Base-by-base conservation (phyloP, 2,329 filamentous ascomycete species). In the Pseudogymnoascus sp. region DNA sequence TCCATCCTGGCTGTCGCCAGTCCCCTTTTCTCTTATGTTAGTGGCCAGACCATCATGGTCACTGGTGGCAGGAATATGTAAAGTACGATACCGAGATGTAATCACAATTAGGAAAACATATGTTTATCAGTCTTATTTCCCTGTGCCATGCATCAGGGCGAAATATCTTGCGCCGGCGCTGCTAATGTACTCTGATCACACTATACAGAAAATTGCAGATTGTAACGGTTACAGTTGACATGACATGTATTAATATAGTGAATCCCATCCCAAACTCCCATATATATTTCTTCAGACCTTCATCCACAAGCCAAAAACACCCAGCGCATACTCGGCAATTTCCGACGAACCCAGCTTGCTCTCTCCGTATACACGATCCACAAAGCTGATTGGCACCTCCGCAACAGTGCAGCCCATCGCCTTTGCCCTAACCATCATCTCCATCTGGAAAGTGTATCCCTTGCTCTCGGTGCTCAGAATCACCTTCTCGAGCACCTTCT, bases 391-490 rank as follows among this genome's bases (percentile, higher is more conserved):
- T 11, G 94, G 94, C 64, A 96, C 93, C 80, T 99, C 94, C 14
- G 90, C 90, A 33, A 99, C 93, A 37, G 87, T 89, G 78, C 85
- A 96, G 1, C 94, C 93, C 90, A 97, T 92, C 14, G 89, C 90
- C 84, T 97, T 97, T 35, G 94, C 94, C 64, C 92, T 83, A 7
- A 97, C 93, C 87, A 97, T 97, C 86, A 99, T 89, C 82, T 97
- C 93, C 94, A 99, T 99, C 84, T 99, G 94, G 81, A 99, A 99
- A 39, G 89, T 93, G 75, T 97, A 99, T 2, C 94, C 94, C 78
- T 97, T 96, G 73, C 90, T 94, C 81, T 97, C 88, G 7, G 91
- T 97, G 75, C 83, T 90, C 71, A 82, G 80, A 69, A 99, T 97
- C 62, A 96, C 91, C 80, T 90, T 92, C 75, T 96, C 84, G 71